Base-by-base conservation (phyloP, 2,329 filamentous ascomycete species). In the Dactylellina cionopaga region DNA sequence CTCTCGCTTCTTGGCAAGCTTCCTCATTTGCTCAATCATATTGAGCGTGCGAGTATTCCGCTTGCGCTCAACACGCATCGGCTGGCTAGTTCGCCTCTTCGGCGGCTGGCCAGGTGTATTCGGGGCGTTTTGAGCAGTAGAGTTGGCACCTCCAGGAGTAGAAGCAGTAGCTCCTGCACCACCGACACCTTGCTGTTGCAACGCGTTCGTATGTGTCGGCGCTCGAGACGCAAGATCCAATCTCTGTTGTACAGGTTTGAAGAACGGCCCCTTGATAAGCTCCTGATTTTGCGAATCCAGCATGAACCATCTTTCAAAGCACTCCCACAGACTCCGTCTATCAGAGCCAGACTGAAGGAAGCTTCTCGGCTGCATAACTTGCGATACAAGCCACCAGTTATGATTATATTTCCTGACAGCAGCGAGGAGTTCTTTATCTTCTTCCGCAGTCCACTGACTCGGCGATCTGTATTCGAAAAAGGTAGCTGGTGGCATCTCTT, bases 381-480 rank as follows among this genome's bases (percentile, higher is more conserved):
- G 91, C 0, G 93, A 91, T 59, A 98, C 96, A 3, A 99, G 84
- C 2, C 92, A 96, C 95, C 95, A 99, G 77, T 99, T 99, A 83
- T 97, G 98, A 0, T 92, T 92, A 78, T 95, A 96, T 74, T 98
- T 92, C 76, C 92, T 90, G 15, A 97, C 95, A 39, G 96, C 84
- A 46, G 85, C 86, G 59, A 91, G 89, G 5, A 99, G 84, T 80
- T 96, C 92, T 76, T 98, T 93, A 76, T 99, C 95, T 79, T 99
- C 95, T 1, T 89, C 84, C 78, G 88, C 86, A 0, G 92, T 92
- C 95, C 95, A 99, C 78, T 97, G 92, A 2, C 95, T 98, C 1
- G 92, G 89, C 58, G 85, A 88, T 37, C 95, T 86, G 74, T 87
- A 90, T 80, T 99, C 94, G 78, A 96, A 98, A 81, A 98, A 99